Conservation (phyloP, 164 flowering plant genomes). For the Pachysandra terminalis region DNA sequence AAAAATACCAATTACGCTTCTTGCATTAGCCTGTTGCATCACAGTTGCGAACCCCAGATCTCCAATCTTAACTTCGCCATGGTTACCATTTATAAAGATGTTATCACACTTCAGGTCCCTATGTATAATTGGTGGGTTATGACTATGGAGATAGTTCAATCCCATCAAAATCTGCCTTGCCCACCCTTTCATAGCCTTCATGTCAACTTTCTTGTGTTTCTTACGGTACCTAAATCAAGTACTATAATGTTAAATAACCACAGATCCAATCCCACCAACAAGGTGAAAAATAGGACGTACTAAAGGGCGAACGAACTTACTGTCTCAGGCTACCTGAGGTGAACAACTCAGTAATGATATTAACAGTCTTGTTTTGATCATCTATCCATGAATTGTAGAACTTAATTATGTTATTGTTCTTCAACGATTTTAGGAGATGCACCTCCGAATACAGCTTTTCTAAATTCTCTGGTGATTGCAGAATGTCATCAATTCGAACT, state of each 20-base stretch:
- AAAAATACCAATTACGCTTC: conserved; percentile 47
- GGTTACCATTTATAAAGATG: conserved; percentile 16
- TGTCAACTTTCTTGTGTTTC: conserved; percentile 56
- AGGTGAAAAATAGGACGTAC: neutral
- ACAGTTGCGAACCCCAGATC: conserved; percentile 37
- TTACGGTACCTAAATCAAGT: conserved; percentile 42
- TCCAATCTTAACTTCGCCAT: conserved; percentile 4
- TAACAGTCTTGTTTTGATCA: conserved; percentile 51
- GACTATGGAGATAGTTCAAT: conserved; percentile 55
- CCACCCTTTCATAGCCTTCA: conserved; percentile 69
- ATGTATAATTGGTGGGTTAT: conserved; percentile 33
- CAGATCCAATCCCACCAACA: conserved; percentile 2
- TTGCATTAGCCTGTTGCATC: conserved; percentile 50
- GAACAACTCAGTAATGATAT: conserved; percentile 69
- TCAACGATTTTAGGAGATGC: conserved; percentile 50
- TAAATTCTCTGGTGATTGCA: conserved; percentile 50
- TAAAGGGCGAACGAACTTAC: conserved; percentile 30
- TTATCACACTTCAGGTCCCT: conserved; percentile 61
- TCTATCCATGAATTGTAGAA: conserved; percentile 70
- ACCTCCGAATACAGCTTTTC: conserved; percentile 62
- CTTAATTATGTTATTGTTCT: conserved; percentile 54
- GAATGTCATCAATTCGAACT: conserved; percentile 47
- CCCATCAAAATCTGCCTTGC: conserved; percentile 64
- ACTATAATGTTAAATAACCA: conserved; percentile 10
- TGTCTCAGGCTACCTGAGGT: conserved; percentile 74